phyloP scores from a whole-genome alignment of 345 rosid genomes.

The Carallia brachiata region DNA sequence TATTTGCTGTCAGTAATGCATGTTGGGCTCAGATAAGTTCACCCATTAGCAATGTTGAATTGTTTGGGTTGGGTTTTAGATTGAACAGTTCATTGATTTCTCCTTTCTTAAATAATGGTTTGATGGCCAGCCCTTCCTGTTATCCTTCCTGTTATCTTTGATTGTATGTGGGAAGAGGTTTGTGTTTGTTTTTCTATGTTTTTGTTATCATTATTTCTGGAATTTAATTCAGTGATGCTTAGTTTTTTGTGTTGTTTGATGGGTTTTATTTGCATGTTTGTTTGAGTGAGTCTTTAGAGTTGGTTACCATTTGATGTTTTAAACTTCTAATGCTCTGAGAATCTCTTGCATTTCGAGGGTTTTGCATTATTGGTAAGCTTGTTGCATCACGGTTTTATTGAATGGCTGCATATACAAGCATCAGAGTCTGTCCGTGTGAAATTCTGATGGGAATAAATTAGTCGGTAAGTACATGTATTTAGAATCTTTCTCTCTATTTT shows the following conservation, averaged over 20 bases:
- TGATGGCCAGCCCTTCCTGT: too few species aligned
- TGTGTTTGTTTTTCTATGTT: neutral
- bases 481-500: neutral
- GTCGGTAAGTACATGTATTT: slow-evolving; percentile 17
- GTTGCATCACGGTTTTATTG: neutral
- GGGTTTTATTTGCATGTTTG: neutral
- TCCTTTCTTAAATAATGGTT: too few species aligned
- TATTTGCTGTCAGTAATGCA: neutral
- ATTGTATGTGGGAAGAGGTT: neutral
- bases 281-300: too few species aligned
- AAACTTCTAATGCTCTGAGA: neutral
- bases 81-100: neutral
- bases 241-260: neutral
- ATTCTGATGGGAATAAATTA: slow-evolving; percentile 8
- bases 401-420: neutral
- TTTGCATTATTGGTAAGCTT: neutral
- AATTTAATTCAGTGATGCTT: neutral
- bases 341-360: slow-evolving; percentile 1
- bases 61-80: neutral
- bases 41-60: neutral
- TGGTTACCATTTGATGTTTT: neutral
- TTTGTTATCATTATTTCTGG: neutral
- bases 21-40: neutral
- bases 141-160: too few species aligned
- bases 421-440: neutral